These are phyloP conservation scores for Gracilariopsis chorda DNA, from an alignment of 23 red algal species.

Conservation along the genomic window DNA sequence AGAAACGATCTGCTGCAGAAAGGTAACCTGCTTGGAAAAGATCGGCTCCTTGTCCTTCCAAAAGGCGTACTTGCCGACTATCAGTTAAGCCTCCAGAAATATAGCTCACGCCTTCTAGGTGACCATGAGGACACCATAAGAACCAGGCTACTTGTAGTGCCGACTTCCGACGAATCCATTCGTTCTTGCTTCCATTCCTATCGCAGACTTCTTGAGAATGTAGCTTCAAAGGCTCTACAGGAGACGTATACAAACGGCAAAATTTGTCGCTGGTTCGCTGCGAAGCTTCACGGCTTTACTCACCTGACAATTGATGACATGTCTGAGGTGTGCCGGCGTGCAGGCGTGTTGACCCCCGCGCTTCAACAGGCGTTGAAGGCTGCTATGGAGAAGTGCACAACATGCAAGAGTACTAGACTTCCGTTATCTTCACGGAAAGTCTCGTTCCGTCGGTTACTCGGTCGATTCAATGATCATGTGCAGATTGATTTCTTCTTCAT, in stretches of 20 bases:
- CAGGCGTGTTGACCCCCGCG: background rate
- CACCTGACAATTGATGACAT: constrained; percentile 28
- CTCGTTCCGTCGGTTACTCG: constrained; percentile 15
- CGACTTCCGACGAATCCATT: background rate
- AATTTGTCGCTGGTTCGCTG: background rate
- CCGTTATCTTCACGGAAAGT: background rate
- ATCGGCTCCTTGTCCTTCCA: background rate
- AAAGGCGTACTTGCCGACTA: background rate
- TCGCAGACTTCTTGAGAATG: background rate
- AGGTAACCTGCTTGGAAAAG: background rate
- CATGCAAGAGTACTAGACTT: background rate
- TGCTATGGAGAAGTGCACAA: background rate
- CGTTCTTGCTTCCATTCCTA: background rate
- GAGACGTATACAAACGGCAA: background rate
- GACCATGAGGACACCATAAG: background rate
- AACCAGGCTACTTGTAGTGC: background rate
- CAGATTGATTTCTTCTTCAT: constrained; percentile 35
- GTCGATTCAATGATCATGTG: constrained; percentile 30
- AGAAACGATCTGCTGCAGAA: background rate
- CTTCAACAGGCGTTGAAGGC: background rate
- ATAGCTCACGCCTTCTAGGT: background rate
- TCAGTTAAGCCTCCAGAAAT: background rate
- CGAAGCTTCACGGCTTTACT: constrained; percentile 24
- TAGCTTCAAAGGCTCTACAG: background rate
- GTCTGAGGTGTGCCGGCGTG: background rate